Evolutionary conservation across 2,329 filamentous ascomycete genomes (phyloP).

Genomic region (Fusarium metavorans): DNA sequence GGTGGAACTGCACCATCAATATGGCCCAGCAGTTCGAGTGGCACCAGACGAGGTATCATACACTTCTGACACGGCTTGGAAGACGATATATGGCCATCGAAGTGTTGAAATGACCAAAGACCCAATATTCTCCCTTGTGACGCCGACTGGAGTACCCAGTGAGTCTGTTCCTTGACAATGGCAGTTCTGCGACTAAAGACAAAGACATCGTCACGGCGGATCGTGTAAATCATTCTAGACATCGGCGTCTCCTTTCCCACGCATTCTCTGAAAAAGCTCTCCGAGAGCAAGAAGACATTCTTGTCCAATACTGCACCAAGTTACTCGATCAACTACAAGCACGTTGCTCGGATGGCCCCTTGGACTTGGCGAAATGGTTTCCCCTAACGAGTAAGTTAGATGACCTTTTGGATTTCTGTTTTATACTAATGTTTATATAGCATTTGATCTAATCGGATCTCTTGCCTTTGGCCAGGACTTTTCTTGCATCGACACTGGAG

Average conservation of each 20-base stretch:
- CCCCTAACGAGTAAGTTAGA: slow-evolving; percentile 27
- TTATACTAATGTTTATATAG: too few species aligned
- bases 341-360: not conserved
- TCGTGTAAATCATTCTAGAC: slow-evolving; percentile 25
- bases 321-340: slow-evolving; percentile 23
- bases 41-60: slow-evolving; percentile 35
- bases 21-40: slow-evolving; percentile 30
- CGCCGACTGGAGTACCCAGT: slow-evolving; percentile 36
- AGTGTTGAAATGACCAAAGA: slow-evolving; percentile 35
- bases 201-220: slow-evolving; percentile 37
- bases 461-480: slow-evolving; percentile 37
- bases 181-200: not conserved
- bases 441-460: slow-evolving; percentile 37
- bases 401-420: too few species aligned
- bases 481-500: slow-evolving; percentile 33
- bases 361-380: slow-evolving; percentile 33
- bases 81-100: slow-evolving; percentile 30
- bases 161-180: not conserved
- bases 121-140: slow-evolving; percentile 32
- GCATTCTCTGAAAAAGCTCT: slow-evolving; percentile 38
- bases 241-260: slow-evolving; percentile 31
- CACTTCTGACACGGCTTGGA: slow-evolving; percentile 29
- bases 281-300: slow-evolving; percentile 31
- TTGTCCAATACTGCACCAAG: slow-evolving; percentile 30
- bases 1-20: slow-evolving; percentile 24